Percentiles rank a stretch among this genome's conserved stretches.
These are phyloP conservation scores for Rhizopus microsporus DNA, from an alignment of 371 early-diverging fungal genomes.

Conservation along the genomic window DNA sequence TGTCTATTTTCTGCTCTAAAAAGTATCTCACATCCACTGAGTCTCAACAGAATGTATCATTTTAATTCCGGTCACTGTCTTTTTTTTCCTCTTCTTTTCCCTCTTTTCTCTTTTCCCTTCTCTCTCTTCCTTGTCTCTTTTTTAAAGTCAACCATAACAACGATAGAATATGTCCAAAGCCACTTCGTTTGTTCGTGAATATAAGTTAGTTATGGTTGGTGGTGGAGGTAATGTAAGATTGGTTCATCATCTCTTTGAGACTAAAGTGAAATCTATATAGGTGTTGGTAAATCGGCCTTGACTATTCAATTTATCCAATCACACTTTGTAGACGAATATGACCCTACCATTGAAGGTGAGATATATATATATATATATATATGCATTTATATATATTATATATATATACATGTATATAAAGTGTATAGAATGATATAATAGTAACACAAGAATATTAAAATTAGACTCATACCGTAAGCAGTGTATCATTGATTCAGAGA, in stretches of 20 bases:
- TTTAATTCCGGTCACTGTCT: neutral
- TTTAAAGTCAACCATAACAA: neutral
- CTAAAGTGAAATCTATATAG: constrained; percentile 27
- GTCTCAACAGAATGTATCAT: too few relatives aligned
- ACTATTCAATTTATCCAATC: constrained; percentile 92
- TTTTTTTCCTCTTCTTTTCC: constrained; percentile 3
- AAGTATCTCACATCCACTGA: too few relatives aligned
- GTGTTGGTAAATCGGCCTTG: constrained; percentile 86
- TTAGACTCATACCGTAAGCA: constrained; percentile 91
- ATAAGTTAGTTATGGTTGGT: constrained; percentile 85
- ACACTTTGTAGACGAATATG: constrained; percentile 92
- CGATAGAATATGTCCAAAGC: constrained; percentile 9
- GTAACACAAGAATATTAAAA: neutral
- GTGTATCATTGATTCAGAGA: constrained; percentile 82
- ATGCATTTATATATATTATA: too few relatives aligned
- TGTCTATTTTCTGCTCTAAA: too few relatives aligned
- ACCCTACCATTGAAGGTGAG: constrained; percentile 91
- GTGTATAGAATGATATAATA: neutral
- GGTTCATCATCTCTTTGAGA: neutral
- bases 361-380: neutral
- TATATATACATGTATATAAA: too few relatives aligned
- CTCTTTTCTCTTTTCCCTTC: neutral
- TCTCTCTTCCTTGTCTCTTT: neutral
- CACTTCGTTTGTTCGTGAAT: constrained; percentile 55
- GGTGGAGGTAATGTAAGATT: constrained; percentile 68